phyloP scores from a whole-genome alignment of 129 eudicot genomes.

The Cynara cardunculus region DNA sequence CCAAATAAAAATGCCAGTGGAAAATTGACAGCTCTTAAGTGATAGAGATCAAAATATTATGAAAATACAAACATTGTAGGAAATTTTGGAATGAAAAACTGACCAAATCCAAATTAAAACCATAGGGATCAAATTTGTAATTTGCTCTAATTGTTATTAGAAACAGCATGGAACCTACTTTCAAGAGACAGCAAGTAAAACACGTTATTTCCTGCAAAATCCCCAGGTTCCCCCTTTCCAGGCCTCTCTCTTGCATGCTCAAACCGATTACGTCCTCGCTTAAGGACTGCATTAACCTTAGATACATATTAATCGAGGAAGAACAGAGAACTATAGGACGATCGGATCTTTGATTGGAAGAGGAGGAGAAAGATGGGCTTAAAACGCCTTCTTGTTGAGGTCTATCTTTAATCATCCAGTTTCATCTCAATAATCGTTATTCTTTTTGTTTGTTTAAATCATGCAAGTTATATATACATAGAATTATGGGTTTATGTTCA shows the following conservation, averaged over 20 bases:
- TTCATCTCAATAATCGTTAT: neutral
- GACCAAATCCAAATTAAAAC: neutral
- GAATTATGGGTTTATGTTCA: neutral
- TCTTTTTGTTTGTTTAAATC: neutral
- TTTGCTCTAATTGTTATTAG: neutral
- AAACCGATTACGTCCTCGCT: neutral
- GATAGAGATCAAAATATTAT: neutral
- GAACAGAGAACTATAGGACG: neutral
- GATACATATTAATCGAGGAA: conserved; percentile 3
- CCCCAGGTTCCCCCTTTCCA: conserved; percentile 3
- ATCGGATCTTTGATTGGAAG: conserved; percentile 5
- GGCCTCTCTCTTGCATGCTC: neutral
- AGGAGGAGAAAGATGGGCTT: conserved; percentile 7
- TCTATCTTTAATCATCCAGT: neutral
- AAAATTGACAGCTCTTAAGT: too few species aligned
- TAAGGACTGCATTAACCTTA: conserved; percentile 4
- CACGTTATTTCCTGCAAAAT: conserved; percentile 2
- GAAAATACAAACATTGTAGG: neutral
- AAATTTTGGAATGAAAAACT: neutral
- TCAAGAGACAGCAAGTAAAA: neutral
- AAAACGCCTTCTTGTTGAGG: conserved; percentile 31
- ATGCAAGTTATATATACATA: neutral
- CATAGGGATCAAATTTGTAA: neutral
- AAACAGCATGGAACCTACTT: neutral
- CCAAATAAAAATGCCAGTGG: too few species aligned